Evolutionary conservation across 2,329 filamentous ascomycete genomes (phyloP), one percentile per base, ranked within the genome.

Genomic region (Fusarium anguioides): DNA sequence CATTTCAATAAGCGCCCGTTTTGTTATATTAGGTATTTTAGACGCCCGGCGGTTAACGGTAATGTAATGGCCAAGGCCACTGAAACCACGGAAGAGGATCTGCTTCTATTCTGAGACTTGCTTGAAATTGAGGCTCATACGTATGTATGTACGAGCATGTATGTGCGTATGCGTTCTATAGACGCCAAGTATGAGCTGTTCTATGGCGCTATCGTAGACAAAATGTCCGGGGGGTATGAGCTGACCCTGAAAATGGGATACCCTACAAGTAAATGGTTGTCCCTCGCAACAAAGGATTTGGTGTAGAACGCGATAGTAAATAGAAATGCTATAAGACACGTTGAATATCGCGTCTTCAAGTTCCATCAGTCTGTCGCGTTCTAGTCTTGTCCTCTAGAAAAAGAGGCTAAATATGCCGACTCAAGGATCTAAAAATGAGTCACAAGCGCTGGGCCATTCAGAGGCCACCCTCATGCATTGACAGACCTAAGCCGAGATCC

Each of bases 401-500:
- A 60, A 15, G 27, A 41, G 42, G 21, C 54, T 59, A 61, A 29
- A 60, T 39, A 56, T 66, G 48, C 63, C 64, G 52, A 64, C 46
- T 40, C 58, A 39, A 44, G 74, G 63, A 66, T 73, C 73, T 72
- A 74, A 74, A 72, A 72, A 71, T 76, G 74, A 76, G 74, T 75
- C 74, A 76, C 49, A 63, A 66, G 42, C 67, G 72, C 73, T 70
- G 71, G 74, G 66, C 76, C 76, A 78, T 63, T 75, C 71, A 76
- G 55, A 56, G 61, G 68, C 60, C 73, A 49, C 66, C 60, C 56
- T 70, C 67, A 68, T 75, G 76, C 76, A 77, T 64, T 71, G 54
- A 72, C 54, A 55, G 64, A 60, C 64, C 49, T 56, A 60, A 70
- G 66, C 72, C 71, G 68, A 75, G 73, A 74, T 70, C 50, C 50